Base-by-base conservation (phyloP, 768 basidiomycete species). In the Terana coerulea region DNA sequence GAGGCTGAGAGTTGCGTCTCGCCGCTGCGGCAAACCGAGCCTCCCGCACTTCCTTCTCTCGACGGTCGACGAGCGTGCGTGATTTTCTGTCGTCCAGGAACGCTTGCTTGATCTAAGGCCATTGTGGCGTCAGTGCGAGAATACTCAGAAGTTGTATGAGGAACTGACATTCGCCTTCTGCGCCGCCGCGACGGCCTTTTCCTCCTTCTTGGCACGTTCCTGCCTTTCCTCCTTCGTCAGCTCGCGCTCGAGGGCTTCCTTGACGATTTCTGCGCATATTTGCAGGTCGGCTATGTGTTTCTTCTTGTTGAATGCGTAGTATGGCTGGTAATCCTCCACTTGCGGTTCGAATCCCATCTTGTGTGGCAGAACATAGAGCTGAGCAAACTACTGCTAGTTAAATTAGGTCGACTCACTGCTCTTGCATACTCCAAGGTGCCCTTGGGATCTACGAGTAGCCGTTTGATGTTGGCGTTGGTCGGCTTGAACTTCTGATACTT, bases 391-490 rank as follows among this genome's bases (percentile, higher is more conserved):
- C 30, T 19, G 37, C 15, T 24, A 43, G n/a, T 37, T 15, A 29
- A 45, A 15, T 26, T 29, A 36, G 14, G 22, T 30, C 26, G 30
- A 75, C 86, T 67, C 26, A 88, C 90, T 61, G 79, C 87, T 35
- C 88, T 74, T 0, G 86, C 88, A 69, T 87, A 92, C 64, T 93
- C 90, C 33, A 93, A 69, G 0, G 86, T 75, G 2, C 90, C 87
- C 67, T 71, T 85, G 80, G 12, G 81, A 34, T 89, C 78, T 14
- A 93, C 75, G 26, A 92, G 63, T 54, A 80, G 69, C 14, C 76
- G 73, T 69, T 87, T 78, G 71, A 91, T 86, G 19, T 70, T 70
- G 28, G 62, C 65, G 59, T 93, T 93, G 12, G 87, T 90, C 5
- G 79, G 73, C 68, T 90, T 92, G 77, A 92, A 89, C 57, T 74